Base-by-base conservation (phyloP, 805 yeast species). In the Metschnikowia proteae region DNA sequence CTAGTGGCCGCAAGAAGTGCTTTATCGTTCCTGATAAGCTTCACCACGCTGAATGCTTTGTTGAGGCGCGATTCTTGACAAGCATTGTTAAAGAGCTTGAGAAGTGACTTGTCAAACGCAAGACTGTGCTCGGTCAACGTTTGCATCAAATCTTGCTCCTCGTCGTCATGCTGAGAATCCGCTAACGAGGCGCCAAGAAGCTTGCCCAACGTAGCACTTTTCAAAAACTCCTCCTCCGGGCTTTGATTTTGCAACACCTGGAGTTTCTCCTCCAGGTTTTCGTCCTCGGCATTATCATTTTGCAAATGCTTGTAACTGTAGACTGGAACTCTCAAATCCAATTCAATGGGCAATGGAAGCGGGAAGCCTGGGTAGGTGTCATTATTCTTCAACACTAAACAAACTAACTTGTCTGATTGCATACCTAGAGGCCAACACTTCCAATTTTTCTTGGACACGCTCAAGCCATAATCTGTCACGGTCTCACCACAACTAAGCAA, bases 351-450 rank as follows among this genome's bases (percentile, higher is more conserved):
- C 48, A 90, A 73, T 0, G 96, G 86, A 44, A 94, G 67, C 10
- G 98, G 98, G 60, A 88, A 82, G 3, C 82, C 79, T 0, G 97
- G 97, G 66, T 84, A 84, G 30, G 71, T 70, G 38, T 60, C 64
- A 46, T 61, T 64, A 23, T 90, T 91, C 65, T 87, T 86, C 52
- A 88, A 78, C 22, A 88, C 76, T 45, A 89, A 76, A 65, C 95
- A 88, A 54, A 79, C 81, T 57, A 90, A 78, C 51, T 82, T 80
- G 50, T 86, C 90, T 44, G 76, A 77, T 49, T 81, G 78, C 33
- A 88, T 67, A 2, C 96, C 96, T 45, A 92, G 71, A 23, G 97
- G 97, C 97, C 97, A 90, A 56, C 85, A 83, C 46, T 76, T 76
- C 65, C 88, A 81, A 51, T 79, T 78, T 45, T 76, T 76, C 49